These are phyloP conservation scores for Mytilinidion resinicola DNA, from an alignment of 495 filamentous ascomycete genomes.

Conservation along the genomic window DNA sequence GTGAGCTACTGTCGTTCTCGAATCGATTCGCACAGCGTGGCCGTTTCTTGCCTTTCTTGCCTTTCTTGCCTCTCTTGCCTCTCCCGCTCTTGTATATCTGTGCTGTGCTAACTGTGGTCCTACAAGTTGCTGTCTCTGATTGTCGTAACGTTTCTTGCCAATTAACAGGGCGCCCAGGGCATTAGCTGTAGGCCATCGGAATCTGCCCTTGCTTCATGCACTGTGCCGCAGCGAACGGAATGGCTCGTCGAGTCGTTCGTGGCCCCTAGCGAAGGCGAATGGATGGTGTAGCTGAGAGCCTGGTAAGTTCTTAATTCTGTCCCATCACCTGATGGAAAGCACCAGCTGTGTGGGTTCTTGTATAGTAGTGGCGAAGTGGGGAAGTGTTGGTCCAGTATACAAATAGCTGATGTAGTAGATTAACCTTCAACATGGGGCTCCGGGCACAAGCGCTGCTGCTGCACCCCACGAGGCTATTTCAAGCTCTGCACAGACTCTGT, in stretches of 20 bases:
- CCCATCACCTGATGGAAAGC: background rate
- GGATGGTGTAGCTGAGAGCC: too few species aligned
- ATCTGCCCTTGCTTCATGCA: conserved; percentile 20
- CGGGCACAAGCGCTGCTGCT: background rate
- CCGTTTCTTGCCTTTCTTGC: background rate
- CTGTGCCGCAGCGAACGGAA: background rate
- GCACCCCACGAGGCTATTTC: conserved; percentile 13
- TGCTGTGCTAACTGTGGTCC: conserved; percentile 9
- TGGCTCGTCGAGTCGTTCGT: background rate
- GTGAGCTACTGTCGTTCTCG: background rate
- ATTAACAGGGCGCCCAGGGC: conserved; percentile 8
- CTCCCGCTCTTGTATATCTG: conserved; percentile 2
- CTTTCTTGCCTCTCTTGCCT: background rate
- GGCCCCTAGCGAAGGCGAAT: too few species aligned
- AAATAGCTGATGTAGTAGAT: conserved; percentile 5
- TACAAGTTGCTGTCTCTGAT: conserved; percentile 20
- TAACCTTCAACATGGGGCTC: conserved; percentile 5
- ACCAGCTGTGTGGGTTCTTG: background rate
- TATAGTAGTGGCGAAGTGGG: background rate
- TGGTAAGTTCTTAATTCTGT: too few species aligned
- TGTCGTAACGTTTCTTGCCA: conserved; percentile 15
- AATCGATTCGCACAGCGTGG: conserved; percentile 7
- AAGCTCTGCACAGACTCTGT: conserved; percentile 6
- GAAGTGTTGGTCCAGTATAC: background rate
- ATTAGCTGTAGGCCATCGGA: background rate